These are phyloP conservation scores for Mycogone perniciosa DNA, from an alignment of 2,329 filamentous ascomycete genomes.

Conservation along the genomic window DNA sequence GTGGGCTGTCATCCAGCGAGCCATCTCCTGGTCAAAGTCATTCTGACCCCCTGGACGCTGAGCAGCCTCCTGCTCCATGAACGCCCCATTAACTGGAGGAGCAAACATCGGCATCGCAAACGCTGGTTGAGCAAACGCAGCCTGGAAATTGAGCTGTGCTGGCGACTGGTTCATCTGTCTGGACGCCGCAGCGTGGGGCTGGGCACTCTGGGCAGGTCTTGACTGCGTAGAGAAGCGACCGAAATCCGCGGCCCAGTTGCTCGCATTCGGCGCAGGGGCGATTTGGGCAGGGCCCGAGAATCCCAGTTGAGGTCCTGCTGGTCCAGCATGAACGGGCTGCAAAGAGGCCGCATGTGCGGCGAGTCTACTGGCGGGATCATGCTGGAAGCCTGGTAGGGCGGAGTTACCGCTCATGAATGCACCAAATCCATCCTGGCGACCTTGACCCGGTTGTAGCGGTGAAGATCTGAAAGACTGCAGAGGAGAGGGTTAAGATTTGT, in stretches of 20 bases:
- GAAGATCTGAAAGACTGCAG: slow-evolving; percentile 30
- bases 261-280: slow-evolving; percentile 19
- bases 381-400: slow-evolving; percentile 23
- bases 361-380: slow-evolving; percentile 30
- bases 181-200: slow-evolving; percentile 18
- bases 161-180: slow-evolving; percentile 20
- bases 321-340: slow-evolving; percentile 19
- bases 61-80: slow-evolving; percentile 19
- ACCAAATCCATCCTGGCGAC: slow-evolving; percentile 26
- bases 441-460: slow-evolving; percentile 21
- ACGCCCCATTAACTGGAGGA: slow-evolving; percentile 17
- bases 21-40: slow-evolving; percentile 37
- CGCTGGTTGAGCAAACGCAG: slow-evolving; percentile 23
- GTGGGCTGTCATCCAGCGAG: slow-evolving; percentile 35
- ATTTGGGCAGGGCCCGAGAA: slow-evolving; percentile 20
- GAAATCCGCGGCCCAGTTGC: slow-evolving; percentile 34
- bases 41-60: slow-evolving; percentile 21
- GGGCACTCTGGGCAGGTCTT: slow-evolving; percentile 16
- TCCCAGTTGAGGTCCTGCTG: slow-evolving; percentile 17
- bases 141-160: slow-evolving; percentile 24
- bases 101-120: slow-evolving; percentile 20
- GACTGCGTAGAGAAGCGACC: slow-evolving; percentile 26
- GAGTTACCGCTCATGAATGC: slow-evolving; percentile 29
- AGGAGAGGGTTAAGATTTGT: neutral
- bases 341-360: slow-evolving; percentile 29